These are phyloP conservation scores for Geotrichum phurueaensis DNA, from an alignment of 1,139 yeast species.

Conservation along the genomic window DNA sequence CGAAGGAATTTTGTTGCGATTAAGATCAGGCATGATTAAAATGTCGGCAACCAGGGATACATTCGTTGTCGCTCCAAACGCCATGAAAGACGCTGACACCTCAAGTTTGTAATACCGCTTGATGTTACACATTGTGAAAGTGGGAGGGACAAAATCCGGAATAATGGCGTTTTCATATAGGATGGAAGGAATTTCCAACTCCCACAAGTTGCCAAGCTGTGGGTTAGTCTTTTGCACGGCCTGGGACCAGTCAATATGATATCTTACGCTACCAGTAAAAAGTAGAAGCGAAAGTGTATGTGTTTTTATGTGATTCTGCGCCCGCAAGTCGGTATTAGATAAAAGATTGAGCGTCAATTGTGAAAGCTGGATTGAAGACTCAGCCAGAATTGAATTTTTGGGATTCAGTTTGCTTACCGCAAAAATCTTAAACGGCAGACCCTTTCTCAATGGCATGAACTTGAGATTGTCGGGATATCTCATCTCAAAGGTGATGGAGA, in stretches of 20 bases:
- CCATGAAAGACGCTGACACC: constrained; percentile 44
- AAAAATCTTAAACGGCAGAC: constrained; percentile 26
- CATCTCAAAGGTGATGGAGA: constrained; percentile 27
- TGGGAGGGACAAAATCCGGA: constrained; percentile 49
- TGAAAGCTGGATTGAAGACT: constrained; percentile 21
- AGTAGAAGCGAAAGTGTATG: constrained; percentile 12
- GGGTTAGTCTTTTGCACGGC: constrained; percentile 7
- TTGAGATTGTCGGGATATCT: constrained; percentile 25
- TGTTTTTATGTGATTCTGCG: constrained; percentile 24
- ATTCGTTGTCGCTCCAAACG: constrained; percentile 18
- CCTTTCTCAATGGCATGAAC: constrained; percentile 24
- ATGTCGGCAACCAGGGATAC: constrained; percentile 5
- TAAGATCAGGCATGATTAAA: constrained; percentile 8
- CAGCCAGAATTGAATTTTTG: constrained; percentile 8
- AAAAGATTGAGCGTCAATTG: constrained; percentile 25
- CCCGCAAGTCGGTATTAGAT: constrained; percentile 28
- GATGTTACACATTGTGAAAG: constrained; percentile 55
- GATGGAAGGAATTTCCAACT: constrained; percentile 22
- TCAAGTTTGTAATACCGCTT: constrained; percentile 43
- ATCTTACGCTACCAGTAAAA: neutral
- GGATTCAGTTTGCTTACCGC: constrained; percentile 24
- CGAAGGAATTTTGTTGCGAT: neutral
- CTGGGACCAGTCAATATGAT: constrained; percentile 8
- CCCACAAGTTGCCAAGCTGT: constrained; percentile 16
- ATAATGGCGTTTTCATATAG: constrained; percentile 38